A percentile compares a stretch with the other conserved stretches of the same genome.
phyloP scores from a whole-genome alignment of 352 stramenopile species.

The Phytophthora fragariaefolia region DNA sequence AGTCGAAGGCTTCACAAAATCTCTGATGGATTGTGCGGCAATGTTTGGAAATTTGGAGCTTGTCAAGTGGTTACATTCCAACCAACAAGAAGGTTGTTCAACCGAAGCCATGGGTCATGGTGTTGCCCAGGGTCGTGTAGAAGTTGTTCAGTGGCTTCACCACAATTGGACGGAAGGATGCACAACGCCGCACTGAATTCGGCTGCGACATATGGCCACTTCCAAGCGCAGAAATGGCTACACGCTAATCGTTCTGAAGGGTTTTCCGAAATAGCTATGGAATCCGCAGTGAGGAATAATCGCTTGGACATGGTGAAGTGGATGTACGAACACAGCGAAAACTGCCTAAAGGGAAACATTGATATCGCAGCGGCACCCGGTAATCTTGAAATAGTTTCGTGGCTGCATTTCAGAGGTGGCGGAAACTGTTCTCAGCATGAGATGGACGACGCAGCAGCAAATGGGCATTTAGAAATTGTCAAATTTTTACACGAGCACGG shows the following conservation, averaged over 20 bases:
- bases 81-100: neutral
- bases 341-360: neutral
- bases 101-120: conserved; percentile 1
- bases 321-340: neutral
- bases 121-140: neutral
- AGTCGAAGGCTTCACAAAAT: neutral
- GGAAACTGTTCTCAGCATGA: neutral
- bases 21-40: neutral
- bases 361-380: neutral
- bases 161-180: neutral
- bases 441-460: neutral
- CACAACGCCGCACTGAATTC: neutral
- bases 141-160: conserved; percentile 10
- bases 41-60: neutral
- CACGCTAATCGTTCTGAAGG: neutral
- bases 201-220: neutral
- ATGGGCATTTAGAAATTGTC: neutral
- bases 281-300: neutral
- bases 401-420: neutral
- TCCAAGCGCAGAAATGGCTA: neutral
- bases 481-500: neutral
- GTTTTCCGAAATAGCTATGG: neutral
- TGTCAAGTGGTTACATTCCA: conserved; percentile 1
- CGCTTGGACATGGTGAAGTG: neutral
- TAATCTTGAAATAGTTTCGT: neutral